Conservation (phyloP, 306 rosid species). For the Cucurbita ficifolia region DNA sequence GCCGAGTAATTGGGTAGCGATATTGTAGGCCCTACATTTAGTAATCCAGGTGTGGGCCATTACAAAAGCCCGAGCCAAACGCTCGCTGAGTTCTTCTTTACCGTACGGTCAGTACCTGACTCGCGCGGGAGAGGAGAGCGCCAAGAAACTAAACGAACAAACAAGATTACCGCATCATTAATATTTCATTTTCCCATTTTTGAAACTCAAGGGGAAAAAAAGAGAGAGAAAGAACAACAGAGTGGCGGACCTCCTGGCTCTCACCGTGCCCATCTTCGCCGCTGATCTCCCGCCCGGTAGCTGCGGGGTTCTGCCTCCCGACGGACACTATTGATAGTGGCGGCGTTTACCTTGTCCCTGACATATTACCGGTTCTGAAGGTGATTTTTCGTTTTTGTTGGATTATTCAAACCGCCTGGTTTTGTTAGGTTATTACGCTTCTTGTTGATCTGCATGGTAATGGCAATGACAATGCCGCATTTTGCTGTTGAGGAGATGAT, state of each 20-base stretch:
- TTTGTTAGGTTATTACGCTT: neutral
- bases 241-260: neutral
- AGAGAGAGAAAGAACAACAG: neutral
- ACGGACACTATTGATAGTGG: neutral
- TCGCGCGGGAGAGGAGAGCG: neutral
- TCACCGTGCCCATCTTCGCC: neutral
- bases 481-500: neutral
- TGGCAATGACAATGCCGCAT: neutral
- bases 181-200: neutral
- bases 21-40: conserved; percentile 6
- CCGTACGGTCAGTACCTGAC: neutral
- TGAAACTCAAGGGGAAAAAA: no score
- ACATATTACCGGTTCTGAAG: neutral
- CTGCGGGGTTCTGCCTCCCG: conserved; percentile 3
- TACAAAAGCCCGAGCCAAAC: conserved; percentile 4
- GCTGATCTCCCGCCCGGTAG: conserved; percentile 11
- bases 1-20: conserved; percentile 10
- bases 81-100: neutral
- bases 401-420: neutral
- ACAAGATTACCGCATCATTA: neutral
- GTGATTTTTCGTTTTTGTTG: neutral
- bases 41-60: neutral
- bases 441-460: neutral
- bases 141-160: neutral
- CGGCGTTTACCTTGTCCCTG: neutral